A percentile compares a stretch with the other conserved stretches of the same genome.
Conservation (phyloP, 2,329 filamentous ascomycete genomes). For the Harringtonia aguacate region DNA sequence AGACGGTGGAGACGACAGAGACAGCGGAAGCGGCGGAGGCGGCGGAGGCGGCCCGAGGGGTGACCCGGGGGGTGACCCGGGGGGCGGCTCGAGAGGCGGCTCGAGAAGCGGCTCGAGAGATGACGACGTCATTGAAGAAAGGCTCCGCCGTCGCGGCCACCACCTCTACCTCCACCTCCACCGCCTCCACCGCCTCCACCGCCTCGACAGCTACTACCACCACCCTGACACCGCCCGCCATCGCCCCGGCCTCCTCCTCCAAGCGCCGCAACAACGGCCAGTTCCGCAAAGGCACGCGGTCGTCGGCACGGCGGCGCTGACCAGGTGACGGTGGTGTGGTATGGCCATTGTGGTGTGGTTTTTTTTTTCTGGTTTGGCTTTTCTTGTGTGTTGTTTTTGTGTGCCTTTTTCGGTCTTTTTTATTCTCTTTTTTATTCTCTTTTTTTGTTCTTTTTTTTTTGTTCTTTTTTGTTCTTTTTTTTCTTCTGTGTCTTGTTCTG, state of each 20-base stretch:
- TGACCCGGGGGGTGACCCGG: too few relatives aligned
- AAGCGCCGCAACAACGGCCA: slow-evolving; percentile 4
- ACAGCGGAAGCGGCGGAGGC: neutral
- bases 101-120: too few relatives aligned
- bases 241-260: neutral
- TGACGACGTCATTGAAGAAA: too few relatives aligned
- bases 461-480: neutral
- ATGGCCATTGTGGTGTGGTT: neutral
- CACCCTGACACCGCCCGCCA: neutral
- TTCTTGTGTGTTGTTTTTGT: neutral
- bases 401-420: neutral
- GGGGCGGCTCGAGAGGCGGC: too few relatives aligned
- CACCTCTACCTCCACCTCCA: too few relatives aligned
- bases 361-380: neutral
- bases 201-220: too few relatives aligned
- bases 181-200: too few relatives aligned
- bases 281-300: slow-evolving; percentile 21
- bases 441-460: neutral
- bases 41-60: neutral
- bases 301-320: slow-evolving; percentile 20
- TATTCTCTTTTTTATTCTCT: neutral
- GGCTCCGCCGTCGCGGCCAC: too few relatives aligned
- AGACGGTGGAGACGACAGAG: neutral
- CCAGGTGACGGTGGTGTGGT: neutral
- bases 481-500: neutral